A percentile compares a stretch with the other conserved stretches of the same genome.
Conservation (phyloP, 1,284 basidiomycete genomes). For the Tausonia pullulans region DNA sequence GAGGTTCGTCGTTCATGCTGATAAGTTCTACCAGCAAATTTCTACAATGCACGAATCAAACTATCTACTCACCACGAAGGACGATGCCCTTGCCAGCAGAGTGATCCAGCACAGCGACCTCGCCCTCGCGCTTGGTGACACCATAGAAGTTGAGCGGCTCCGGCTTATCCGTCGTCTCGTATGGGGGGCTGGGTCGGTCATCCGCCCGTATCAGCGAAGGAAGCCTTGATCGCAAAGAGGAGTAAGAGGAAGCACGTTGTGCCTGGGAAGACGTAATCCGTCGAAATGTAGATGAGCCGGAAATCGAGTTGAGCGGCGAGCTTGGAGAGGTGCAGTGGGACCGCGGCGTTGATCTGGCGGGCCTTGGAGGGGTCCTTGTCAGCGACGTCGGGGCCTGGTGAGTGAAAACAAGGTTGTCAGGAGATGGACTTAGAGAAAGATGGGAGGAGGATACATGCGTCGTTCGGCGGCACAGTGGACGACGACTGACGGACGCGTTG, state of each 20-base stretch:
- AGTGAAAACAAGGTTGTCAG: slow-evolving; percentile 23
- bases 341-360: slow-evolving; percentile 38
- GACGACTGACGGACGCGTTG: slow-evolving; percentile 25
- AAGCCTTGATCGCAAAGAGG: neutral
- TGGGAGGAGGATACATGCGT: slow-evolving; percentile 18
- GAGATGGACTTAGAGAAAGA: too few relatives aligned
- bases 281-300: slow-evolving; percentile 40
- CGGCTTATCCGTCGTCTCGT: slow-evolving; percentile 34
- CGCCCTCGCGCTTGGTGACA: slow-evolving; percentile 31
- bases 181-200: slow-evolving; percentile 39
- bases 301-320: slow-evolving; percentile 27
- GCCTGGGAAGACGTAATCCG: slow-evolving; percentile 26
- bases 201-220: too few relatives aligned
- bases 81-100: slow-evolving; percentile 17
- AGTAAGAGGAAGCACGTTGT: neutral
- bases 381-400: slow-evolving; percentile 23
- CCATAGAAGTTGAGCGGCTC: slow-evolving; percentile 42
- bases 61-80: too few relatives aligned
- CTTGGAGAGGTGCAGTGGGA: slow-evolving; percentile 33
- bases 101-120: slow-evolving; percentile 26
- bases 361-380: slow-evolving; percentile 36
- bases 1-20: too few relatives aligned
- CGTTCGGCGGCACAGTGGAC: slow-evolving; percentile 42
- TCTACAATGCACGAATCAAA: too few relatives aligned
- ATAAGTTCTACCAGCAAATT: too few relatives aligned